Evolutionary conservation across 371 early-diverging fungal genomes (phyloP).

Genomic region (Apophysomyces ossiformis): DNA sequence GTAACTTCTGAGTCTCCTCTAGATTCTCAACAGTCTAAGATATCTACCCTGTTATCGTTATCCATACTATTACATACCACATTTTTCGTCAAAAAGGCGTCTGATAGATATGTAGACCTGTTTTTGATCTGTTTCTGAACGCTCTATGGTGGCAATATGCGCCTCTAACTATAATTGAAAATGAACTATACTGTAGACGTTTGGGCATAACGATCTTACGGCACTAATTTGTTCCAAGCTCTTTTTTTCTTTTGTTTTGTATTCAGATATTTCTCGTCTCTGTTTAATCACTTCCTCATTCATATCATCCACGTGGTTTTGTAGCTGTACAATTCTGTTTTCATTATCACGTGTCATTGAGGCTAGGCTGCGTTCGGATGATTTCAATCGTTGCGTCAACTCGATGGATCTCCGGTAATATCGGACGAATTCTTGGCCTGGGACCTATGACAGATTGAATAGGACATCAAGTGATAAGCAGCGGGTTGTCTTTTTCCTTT

Average conservation of each 20-base stretch:
- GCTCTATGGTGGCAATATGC: conserved; percentile 50
- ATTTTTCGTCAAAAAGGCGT: conserved; percentile 54
- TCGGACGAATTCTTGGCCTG: conserved; percentile 34
- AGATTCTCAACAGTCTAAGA: background rate
- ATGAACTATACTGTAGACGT: conserved; percentile 1
- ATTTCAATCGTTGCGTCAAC: conserved; percentile 51
- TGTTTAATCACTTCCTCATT: conserved; percentile 48
- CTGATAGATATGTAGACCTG: conserved; percentile 54
- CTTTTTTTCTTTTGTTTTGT: conserved; percentile 56
- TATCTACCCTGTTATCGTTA: background rate
- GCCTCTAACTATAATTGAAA: conserved; percentile 42
- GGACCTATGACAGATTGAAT: conserved; percentile 10
- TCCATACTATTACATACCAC: conserved; percentile 37
- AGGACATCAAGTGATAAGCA: too few relatives aligned
- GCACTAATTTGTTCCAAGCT: conserved; percentile 59
- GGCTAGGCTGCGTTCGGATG: conserved; percentile 53
- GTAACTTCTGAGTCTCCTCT: conserved; percentile 57
- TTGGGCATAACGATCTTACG: conserved; percentile 30
- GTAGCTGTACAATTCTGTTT: conserved; percentile 53
- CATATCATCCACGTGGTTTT: conserved; percentile 58
- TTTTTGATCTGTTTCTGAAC: conserved; percentile 54
- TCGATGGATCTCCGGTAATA: conserved; percentile 62
- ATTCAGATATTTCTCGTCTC: conserved; percentile 54
- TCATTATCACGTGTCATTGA: conserved; percentile 60
- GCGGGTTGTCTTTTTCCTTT: background rate